Evolutionary conservation across 805 yeast genomes (phyloP).

Genomic region (Diddensiella santjacobensis): DNA sequence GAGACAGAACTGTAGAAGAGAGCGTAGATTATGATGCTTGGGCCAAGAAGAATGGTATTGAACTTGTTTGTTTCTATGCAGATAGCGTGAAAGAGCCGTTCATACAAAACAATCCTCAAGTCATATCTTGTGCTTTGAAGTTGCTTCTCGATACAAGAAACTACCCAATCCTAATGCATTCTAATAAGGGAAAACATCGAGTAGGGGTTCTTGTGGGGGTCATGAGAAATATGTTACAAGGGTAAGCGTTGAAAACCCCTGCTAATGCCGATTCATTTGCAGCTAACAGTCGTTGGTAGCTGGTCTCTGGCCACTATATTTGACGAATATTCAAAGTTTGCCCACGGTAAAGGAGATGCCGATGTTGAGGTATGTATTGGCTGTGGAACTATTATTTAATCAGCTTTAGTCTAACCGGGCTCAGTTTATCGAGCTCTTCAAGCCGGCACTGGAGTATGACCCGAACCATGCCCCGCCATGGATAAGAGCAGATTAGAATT

Average conservation of each 20-base stretch:
- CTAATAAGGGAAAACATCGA: slow-evolving; percentile 96
- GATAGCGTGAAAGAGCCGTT: slow-evolving; percentile 74
- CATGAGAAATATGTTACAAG: slow-evolving; percentile 78
- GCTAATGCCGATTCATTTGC: neutral
- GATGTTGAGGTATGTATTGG: slow-evolving; percentile 56
- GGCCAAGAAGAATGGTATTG: slow-evolving; percentile 51
- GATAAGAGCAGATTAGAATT: slow-evolving; percentile 17
- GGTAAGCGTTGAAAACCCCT: slow-evolving; percentile 30
- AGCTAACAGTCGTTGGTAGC: neutral
- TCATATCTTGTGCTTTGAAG: slow-evolving; percentile 43
- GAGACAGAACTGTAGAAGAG: slow-evolving; percentile 50
- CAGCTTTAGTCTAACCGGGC: neutral
- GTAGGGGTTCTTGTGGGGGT: slow-evolving; percentile 93
- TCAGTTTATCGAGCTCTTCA: slow-evolving; percentile 73
- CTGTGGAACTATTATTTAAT: neutral
- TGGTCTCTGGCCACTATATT: slow-evolving; percentile 93
- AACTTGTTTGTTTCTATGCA: slow-evolving; percentile 59
- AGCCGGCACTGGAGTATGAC: slow-evolving; percentile 53
- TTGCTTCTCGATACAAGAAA: slow-evolving; percentile 46
- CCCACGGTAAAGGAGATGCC: slow-evolving; percentile 88
- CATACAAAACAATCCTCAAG: slow-evolving; percentile 52
- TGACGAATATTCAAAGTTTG: slow-evolving; percentile 89
- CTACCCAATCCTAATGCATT: slow-evolving; percentile 85
- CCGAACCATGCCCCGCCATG: slow-evolving; percentile 56
- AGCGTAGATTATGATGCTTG: slow-evolving; percentile 65